phyloP scores from a whole-genome alignment of 2,329 filamentous ascomycete species.

The Cucurbitaria berberidis region DNA sequence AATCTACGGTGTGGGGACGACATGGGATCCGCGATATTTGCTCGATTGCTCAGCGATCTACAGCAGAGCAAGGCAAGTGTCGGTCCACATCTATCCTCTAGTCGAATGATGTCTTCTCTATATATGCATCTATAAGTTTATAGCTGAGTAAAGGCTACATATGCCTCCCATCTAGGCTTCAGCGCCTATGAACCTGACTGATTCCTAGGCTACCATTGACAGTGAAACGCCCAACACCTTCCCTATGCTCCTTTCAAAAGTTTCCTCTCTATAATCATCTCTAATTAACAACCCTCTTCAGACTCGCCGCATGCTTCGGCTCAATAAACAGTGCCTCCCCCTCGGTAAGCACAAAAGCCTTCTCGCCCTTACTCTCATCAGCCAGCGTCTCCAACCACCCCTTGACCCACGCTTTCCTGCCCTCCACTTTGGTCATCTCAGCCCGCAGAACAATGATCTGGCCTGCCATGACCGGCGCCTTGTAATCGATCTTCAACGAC shows the following conservation, averaged over 20 bases:
- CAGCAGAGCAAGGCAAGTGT: not conserved
- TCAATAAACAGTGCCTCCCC: constrained; percentile 88
- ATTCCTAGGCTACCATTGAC: too few species aligned
- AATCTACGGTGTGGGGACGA: too few species aligned
- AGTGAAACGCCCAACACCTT: constrained; percentile 1
- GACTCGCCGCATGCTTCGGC: constrained; percentile 73
- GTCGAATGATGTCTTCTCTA: not conserved
- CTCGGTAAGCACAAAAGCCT: constrained; percentile 73
- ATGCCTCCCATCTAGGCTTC: too few species aligned
- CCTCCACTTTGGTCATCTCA: constrained; percentile 83
- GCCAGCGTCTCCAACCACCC: constrained; percentile 83
- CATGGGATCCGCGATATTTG: too few species aligned
- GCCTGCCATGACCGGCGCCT: constrained; percentile 76
- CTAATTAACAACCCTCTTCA: constrained; percentile 40
- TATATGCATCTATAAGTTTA: not conserved
- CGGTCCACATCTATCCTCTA: not conserved
- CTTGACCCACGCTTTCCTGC: constrained; percentile 92
- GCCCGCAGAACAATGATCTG: constrained; percentile 80
- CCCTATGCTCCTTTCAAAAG: not conserved
- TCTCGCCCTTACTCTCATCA: constrained; percentile 70
- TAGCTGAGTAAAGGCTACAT: too few species aligned
- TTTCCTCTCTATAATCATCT: not conserved
- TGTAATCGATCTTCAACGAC: constrained; percentile 81
- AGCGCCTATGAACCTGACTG: too few species aligned
- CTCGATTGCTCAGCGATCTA: not conserved